Conservation (phyloP, 352 stramenopile genomes). For the Phytophthora gonapodyides region DNA sequence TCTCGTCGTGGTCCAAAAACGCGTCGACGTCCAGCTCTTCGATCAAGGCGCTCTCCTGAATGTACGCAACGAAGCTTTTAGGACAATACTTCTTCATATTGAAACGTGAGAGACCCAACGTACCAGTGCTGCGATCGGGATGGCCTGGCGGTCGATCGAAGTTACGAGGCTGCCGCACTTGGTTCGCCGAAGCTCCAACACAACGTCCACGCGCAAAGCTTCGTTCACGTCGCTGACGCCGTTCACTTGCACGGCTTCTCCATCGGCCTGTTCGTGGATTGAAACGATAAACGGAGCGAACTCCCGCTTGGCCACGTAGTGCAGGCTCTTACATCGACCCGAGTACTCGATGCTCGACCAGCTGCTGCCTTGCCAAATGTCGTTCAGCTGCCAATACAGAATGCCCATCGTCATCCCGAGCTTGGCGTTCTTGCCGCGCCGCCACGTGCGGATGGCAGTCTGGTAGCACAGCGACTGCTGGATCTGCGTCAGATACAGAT, state of each 20-base stretch:
- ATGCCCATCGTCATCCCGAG: slow-evolving; percentile 76
- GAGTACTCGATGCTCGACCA: slow-evolving; percentile 88
- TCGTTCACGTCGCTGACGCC: slow-evolving; percentile 57
- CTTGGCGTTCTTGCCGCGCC: slow-evolving; percentile 55
- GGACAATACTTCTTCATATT: background rate
- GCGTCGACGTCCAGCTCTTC: slow-evolving; percentile 33
- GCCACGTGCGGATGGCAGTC: slow-evolving; percentile 74
- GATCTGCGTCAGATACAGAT: slow-evolving; percentile 78
- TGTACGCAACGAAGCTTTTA: slow-evolving; percentile 5
- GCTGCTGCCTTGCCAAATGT: slow-evolving; percentile 87
- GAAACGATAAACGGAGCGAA: slow-evolving; percentile 76
- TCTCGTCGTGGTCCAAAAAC: slow-evolving; percentile 40
- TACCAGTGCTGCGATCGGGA: slow-evolving; percentile 46
- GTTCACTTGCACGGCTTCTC: slow-evolving; percentile 37
- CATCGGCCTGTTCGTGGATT: slow-evolving; percentile 33
- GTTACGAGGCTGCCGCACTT: slow-evolving; percentile 51
- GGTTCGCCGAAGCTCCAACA: slow-evolving; percentile 51
- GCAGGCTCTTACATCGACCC: slow-evolving; percentile 81
- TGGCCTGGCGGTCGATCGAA: slow-evolving; percentile 28
- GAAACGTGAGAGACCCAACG: background rate
- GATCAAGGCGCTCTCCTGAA: slow-evolving; percentile 47
- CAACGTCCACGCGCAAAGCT: slow-evolving; percentile 38
- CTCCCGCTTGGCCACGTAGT: slow-evolving; percentile 70
- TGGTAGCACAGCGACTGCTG: slow-evolving; percentile 83
- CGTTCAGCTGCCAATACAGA: slow-evolving; percentile 90